A percentile compares a stretch with the other conserved stretches of the same genome.
These are phyloP conservation scores for Monascus purpureus DNA, from an alignment of 495 filamentous ascomycete species.

Conservation along the genomic window DNA sequence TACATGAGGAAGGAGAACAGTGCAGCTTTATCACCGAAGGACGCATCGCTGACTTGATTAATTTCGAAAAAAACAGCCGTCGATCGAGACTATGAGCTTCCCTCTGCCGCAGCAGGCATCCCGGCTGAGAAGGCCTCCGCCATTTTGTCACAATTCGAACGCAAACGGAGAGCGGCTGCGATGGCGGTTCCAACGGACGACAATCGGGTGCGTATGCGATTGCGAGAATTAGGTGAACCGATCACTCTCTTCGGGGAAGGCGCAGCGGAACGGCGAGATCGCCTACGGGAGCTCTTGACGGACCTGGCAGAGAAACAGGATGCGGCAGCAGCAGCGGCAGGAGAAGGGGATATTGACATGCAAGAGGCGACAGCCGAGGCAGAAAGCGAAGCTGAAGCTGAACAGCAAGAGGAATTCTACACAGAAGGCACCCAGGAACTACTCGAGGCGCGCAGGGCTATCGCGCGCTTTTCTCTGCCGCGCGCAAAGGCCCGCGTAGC, in stretches of 20 bases:
- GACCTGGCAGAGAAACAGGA: slow-evolving; percentile 54
- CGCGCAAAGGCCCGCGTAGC: slow-evolving; percentile 62
- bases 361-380: slow-evolving; percentile 26
- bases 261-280: slow-evolving; percentile 70
- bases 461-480: slow-evolving; percentile 77
- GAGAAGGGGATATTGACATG: slow-evolving; percentile 51
- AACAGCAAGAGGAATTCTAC: slow-evolving; percentile 93
- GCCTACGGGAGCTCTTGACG: slow-evolving; percentile 69
- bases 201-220: slow-evolving; percentile 60
- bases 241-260: slow-evolving; percentile 95
- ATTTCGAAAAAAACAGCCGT: too few species aligned
- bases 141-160: slow-evolving; percentile 76
- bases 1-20: too few species aligned
- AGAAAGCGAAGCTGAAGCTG: slow-evolving; percentile 43
- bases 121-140: slow-evolving; percentile 82
- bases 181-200: slow-evolving; percentile 96
- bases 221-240: slow-evolving; percentile 79
- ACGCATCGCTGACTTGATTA: too few species aligned
- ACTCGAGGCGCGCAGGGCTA: slow-evolving; percentile 60
- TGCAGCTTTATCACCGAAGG: too few species aligned
- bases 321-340: slow-evolving; percentile 28
- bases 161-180: slow-evolving; percentile 74
- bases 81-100: slow-evolving; percentile 77
- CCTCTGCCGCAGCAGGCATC: slow-evolving; percentile 55
- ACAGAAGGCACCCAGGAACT: slow-evolving; percentile 65